Base-by-base conservation (phyloP, 2,329 filamentous ascomycete species). In the Ceratocystis colombiana region DNA sequence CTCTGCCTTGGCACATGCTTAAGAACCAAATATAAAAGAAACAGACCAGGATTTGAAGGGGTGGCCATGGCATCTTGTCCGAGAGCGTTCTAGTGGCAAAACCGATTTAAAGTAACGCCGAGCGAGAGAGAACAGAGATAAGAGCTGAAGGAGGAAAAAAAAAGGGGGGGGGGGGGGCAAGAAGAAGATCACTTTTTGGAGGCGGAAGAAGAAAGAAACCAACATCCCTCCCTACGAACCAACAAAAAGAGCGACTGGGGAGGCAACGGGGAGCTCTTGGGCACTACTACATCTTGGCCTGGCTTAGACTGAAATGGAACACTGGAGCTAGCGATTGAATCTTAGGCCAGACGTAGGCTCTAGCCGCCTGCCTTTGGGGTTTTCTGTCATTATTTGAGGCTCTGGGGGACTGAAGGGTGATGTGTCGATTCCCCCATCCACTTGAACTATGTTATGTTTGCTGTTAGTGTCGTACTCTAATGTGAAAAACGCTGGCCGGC, bases 1-100 rank as follows among this genome's bases (percentile, higher is more conserved):
- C 55, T 59, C 55, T 59, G 55, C 55, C 25, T 59, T 59, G 55
- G 55, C 55, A 57, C 17, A 57, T 57, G 50, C 28, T 33, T 28
- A 57, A 30, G 50, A 57, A 57, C 12, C 22, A 57, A 41, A 28
- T 7, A 33, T 8, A 37, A 30, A 59, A 59, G 55, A 59, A 59
- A 59, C 55, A 59, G 25, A 20, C 55, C 2, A 25, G 55, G 55
- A n/a, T 59, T 28, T 59, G 33, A n/a, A n/a, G 53, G 55, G 8
- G 53, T 8, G 53, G 10, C 33, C 55, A 33, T 57, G 53, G 22
- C 53, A 33, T 33, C 55, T 33, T 37, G 33, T 33, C 55, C 15
- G 25, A 59, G 55, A 17, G 28, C 25, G 55, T 28, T 37, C 28
- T 59, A 59, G 55, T 59, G 55, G 55, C 28, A 30, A 37, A 30